phyloP scores from a whole-genome alignment of 306 rosid genomes.

The Trichosanthes cucumerina region DNA sequence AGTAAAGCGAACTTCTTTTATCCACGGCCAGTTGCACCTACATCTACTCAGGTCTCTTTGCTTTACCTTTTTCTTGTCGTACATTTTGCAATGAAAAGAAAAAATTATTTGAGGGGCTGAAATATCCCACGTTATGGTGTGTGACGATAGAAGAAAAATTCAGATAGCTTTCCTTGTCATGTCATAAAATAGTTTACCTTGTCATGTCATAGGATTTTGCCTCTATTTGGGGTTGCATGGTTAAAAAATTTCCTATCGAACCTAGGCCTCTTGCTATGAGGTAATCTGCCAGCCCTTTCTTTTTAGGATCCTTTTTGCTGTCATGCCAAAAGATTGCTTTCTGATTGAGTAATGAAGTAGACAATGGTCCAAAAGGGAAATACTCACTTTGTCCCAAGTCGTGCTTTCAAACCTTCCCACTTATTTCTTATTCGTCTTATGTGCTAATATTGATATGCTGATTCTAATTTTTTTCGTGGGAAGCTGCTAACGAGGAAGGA shows the following conservation, averaged over 20 bases:
- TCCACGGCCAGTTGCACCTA: conserved; percentile 96
- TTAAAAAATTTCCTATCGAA: not conserved
- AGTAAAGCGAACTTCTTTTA: conserved; percentile 67
- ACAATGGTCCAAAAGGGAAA: not conserved
- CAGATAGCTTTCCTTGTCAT: not conserved
- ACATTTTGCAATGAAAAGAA: not conserved
- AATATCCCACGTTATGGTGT: not conserved
- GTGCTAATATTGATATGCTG: not conserved
- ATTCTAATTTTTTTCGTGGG: not conserved
- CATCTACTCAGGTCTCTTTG: conserved; percentile 77
- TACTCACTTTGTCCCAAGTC: not conserved
- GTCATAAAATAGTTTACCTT: not conserved
- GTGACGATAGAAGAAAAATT: not conserved
- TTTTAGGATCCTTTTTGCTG: not conserved
- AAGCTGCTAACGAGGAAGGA: not conserved
- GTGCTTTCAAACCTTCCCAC: not conserved
- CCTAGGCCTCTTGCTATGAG: too few relatives aligned
- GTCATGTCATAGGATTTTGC: not conserved
- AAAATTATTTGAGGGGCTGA: not conserved
- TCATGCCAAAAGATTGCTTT: not conserved
- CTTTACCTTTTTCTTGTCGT: not conserved
- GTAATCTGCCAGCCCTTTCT: not conserved
- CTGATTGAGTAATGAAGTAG: not conserved
- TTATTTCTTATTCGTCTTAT: not conserved
- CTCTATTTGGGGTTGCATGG: not conserved